Evolutionary conservation across 2,329 filamentous ascomycete species (phyloP), one percentile per base, ranked within the genome.

Genomic region (Stagonosporopsis chrysanthemi): DNA sequence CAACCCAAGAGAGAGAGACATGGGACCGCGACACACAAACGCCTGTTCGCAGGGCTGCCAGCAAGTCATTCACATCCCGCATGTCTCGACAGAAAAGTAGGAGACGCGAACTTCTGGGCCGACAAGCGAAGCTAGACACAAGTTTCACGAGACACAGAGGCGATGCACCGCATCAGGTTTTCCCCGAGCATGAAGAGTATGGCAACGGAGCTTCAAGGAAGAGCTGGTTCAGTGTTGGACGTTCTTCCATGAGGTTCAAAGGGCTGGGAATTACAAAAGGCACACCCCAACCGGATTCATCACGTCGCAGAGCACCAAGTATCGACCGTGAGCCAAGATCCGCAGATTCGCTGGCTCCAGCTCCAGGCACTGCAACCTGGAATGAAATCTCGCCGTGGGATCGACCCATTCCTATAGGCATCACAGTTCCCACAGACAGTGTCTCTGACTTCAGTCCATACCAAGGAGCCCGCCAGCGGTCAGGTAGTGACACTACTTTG

Each of bases 341-440:
- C 6, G 68, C 72, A 8, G 69, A 69, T 14, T 70, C 71, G 7
- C 38, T 75, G 46, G 63, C 68, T 44, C 63, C 73, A 42, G 66
- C 69, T 45, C 63, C 73, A 43, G 66, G 65, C 38, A 67, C 61
- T 46, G 74, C 67, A 58, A 69, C 61, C 26, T 77, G 62, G 70
- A 68, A 72, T 31, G 85, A 86, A 59, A 79, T 90, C 4, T 90
- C 89, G 14, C 89, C 89, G 0, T 84, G 83, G 56, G 86, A 89
- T 65, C 82, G 86, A n/a, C 87, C 87, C 1, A 92, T 92, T 57
- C 83, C 89, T 39, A 92, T 91, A 62, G 89, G 89, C 12, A 86
- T 92, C 47, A 83, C 85, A 14, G 78, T 91, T 42, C 84, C 88
- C 2, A 83, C 85, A 14, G 82, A 84, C 42, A 64, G 77, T 73